Base-by-base conservation (phyloP, 176 grass and related monocot species). In the Sorghum bicolor region DNA sequence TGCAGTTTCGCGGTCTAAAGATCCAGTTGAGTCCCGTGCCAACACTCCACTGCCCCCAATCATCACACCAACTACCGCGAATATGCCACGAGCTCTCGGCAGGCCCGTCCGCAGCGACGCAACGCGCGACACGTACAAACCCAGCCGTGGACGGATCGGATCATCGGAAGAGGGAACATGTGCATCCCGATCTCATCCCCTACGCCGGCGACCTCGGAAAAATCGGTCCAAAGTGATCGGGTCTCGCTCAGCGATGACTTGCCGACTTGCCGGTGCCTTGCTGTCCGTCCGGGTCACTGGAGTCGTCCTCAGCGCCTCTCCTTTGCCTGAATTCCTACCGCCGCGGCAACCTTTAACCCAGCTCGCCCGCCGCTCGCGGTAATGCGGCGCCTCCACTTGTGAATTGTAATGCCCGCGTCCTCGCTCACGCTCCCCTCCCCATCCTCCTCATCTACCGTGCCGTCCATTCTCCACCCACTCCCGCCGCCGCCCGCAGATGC, bases 401-500 rank as follows among this genome's bases (percentile, higher is more conserved):
- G 22, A 57, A 20, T 50, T 52, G 14, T 25, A 39, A 44, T 25
- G 77, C 63, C n/a, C 52, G 61, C 83, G 16, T 43, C 25, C 4
- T 9, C 7, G 19, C 13, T 19, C 64, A 2, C 41, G 41, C 44
- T 47, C 14, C 41, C 37, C 52, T 80, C 70, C 22, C 67, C 34
- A 26, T 72, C 11, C 25, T 32, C 31, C 63, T 83, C 75, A 60
- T 53, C 87, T 31, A 9, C 78, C 65, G 61, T 39, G 19, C 40
- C 63, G 26, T 19, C 73, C 47, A 5, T 40, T 66, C 74, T 11
- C 11, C 41, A 22, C 69, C 76, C 3, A 1, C 82, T 14, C 22
- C 38, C 53, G 0, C 47, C 47, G 2, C 60, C 37, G 32, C 67
- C 55, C 20, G 67, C 50, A 52, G 73, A 95, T 98, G 96, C 78